These are phyloP conservation scores for Phytophthora aleatoria DNA, from an alignment of 352 stramenopile genomes.

Conservation along the genomic window DNA sequence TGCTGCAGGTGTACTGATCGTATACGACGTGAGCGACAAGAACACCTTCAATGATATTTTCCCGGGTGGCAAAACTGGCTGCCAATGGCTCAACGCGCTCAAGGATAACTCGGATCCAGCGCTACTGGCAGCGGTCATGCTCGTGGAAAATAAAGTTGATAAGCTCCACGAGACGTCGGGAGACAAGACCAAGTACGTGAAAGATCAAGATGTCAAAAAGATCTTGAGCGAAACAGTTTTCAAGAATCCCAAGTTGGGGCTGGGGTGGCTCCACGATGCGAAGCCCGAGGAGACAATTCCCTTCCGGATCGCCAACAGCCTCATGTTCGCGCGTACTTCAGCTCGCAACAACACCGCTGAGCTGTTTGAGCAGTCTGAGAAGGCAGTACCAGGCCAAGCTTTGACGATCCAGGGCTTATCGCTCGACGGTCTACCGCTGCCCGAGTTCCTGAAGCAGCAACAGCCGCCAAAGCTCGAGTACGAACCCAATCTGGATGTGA, in stretches of 20 bases:
- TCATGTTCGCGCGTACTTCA: slow-evolving; percentile 44
- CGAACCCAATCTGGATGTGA: not conserved
- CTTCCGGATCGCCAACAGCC: slow-evolving; percentile 3
- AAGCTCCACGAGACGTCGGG: slow-evolving; percentile 1
- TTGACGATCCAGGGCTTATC: slow-evolving; percentile 4
- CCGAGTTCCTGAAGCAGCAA: slow-evolving; percentile 1
- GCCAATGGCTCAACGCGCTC: not conserved
- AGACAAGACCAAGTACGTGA: slow-evolving; percentile 4
- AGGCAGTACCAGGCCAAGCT: not conserved
- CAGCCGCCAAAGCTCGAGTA: slow-evolving; percentile 5
- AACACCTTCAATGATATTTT: slow-evolving; percentile 5
- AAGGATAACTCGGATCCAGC: slow-evolving; percentile 2
- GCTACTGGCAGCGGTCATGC: slow-evolving; percentile 1
- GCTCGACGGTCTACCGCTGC: not conserved
- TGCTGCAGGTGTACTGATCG: not conserved
- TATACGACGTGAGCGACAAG: slow-evolving; percentile 3
- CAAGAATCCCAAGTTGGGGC: not conserved
- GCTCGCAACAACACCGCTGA: slow-evolving; percentile 39
- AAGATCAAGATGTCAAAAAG: slow-evolving; percentile 3
- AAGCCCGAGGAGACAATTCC: slow-evolving; percentile 1
- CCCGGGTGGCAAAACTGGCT: not conserved
- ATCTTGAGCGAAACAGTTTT: not conserved
- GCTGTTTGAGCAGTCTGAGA: slow-evolving; percentile 6
- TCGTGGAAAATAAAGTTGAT: slow-evolving; percentile 4
- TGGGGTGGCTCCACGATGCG: slow-evolving; percentile 1